These are phyloP conservation scores for Ascosphaera apis DNA, from an alignment of 2,329 filamentous ascomycete species.

Conservation along the genomic window DNA sequence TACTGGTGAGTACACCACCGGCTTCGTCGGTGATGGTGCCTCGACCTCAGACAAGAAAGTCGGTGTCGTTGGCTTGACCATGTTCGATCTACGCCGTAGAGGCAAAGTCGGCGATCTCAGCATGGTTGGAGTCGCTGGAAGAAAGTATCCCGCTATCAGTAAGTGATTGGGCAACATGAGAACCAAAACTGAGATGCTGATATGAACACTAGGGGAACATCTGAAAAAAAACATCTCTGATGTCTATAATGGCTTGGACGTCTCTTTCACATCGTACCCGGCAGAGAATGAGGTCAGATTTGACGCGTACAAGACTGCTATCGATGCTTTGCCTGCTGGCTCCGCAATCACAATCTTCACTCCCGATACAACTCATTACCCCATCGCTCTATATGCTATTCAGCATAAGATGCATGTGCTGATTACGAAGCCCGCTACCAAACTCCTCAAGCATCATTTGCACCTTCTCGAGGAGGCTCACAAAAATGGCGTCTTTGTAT, in stretches of 20 bases:
- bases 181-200: slow-evolving; percentile 1
- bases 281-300: slow-evolving; percentile 49
- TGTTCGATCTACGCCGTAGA: slow-evolving; percentile 70
- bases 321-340: slow-evolving; percentile 57
- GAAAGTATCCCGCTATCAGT: slow-evolving; percentile 83
- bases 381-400: slow-evolving; percentile 80
- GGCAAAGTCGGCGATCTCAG: slow-evolving; percentile 68
- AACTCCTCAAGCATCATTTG: slow-evolving; percentile 59
- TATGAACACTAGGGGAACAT: slow-evolving; percentile 39
- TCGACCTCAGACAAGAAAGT: slow-evolving; percentile 91
- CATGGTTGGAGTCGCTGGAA: slow-evolving; percentile 78
- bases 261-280: slow-evolving; percentile 64
- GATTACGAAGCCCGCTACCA: slow-evolving; percentile 83
- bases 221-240: slow-evolving; percentile 68
- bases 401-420: slow-evolving; percentile 73
- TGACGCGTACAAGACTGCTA: slow-evolving; percentile 69
- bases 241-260: slow-evolving; percentile 74
- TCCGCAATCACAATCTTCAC: slow-evolving; percentile 94
- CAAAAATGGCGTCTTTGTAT: slow-evolving; percentile 65
- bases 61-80: slow-evolving; percentile 69
- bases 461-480: slow-evolving; percentile 47
- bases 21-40: slow-evolving; percentile 63
- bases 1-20: slow-evolving; percentile 91
- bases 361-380: slow-evolving; percentile 76
- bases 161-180: slow-evolving; percentile 14